These are phyloP conservation scores for Dryas integrifolia DNA, from an alignment of 331 rosid species.

Conservation along the genomic window DNA sequence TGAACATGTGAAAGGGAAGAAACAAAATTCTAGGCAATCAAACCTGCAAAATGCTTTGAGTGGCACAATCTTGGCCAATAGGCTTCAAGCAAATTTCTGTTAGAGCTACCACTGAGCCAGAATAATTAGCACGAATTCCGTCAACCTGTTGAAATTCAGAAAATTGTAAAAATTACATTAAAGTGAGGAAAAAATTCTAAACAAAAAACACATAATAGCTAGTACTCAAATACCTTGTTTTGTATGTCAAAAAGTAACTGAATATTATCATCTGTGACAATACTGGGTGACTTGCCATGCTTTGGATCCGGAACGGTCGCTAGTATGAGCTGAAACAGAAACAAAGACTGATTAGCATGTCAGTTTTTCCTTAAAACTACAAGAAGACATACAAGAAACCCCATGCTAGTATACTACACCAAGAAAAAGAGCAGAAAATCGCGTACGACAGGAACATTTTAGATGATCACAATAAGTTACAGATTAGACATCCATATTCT, in stretches of 20 bases:
- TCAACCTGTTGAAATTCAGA: conserved; percentile 56
- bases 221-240: conserved; percentile 57
- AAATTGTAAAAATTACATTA: conserved; percentile 7
- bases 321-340: conserved; percentile 64
- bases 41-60: conserved; percentile 97
- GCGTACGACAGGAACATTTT: background rate
- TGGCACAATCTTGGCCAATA: conserved; percentile 91
- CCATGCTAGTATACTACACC: background rate
- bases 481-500: conserved; percentile 3
- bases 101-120: conserved; percentile 63
- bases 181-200: background rate
- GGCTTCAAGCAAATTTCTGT: conserved; percentile 95
- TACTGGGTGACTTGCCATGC: conserved; percentile 63
- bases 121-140: conserved; percentile 68
- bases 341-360: conserved; percentile 24
- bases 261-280: conserved; percentile 81
- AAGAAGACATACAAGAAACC: background rate
- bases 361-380: conserved; percentile 18
- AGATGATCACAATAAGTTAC: background rate
- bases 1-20: conserved; percentile 22
- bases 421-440: conserved; percentile 2
- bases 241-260: conserved; percentile 80
- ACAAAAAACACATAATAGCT: conserved; percentile 16
- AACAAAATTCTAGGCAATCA: conserved; percentile 1
- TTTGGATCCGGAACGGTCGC: conserved; percentile 64